Conservation (phyloP, 129 eudicot genomes). For the Flaveria brownii region DNA sequence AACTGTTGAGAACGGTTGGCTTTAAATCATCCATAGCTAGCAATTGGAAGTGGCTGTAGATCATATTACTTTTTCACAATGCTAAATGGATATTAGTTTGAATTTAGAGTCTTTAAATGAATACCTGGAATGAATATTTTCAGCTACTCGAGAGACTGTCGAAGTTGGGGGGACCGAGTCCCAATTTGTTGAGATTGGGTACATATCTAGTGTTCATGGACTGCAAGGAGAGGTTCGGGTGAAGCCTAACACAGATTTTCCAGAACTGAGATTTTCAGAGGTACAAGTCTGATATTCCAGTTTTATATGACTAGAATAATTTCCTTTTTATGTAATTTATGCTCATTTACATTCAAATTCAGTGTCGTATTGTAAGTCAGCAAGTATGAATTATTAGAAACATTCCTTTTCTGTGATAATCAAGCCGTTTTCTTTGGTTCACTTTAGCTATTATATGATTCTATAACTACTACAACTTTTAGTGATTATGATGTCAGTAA, state of each 20-base stretch:
- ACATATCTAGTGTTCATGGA: constrained; percentile 80
- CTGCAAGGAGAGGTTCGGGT: constrained; percentile 89
- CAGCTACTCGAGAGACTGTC: constrained; percentile 63
- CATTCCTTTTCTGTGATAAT: not conserved
- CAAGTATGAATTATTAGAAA: not conserved
- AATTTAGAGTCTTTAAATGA: not conserved
- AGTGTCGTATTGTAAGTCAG: not conserved
- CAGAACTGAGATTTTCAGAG: constrained; percentile 82
- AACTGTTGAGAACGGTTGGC: not conserved
- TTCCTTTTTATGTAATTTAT: not conserved
- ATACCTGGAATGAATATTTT: constrained; percentile 12
- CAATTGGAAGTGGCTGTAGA: not conserved
- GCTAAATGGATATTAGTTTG: constrained; percentile 9
- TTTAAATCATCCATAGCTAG: not conserved
- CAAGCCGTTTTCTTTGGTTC: not conserved
- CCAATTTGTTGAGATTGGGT: constrained; percentile 78
- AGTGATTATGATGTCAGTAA: not conserved
- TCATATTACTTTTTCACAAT: not conserved
- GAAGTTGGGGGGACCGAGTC: constrained; percentile 45
- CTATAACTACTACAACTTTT: not conserved
- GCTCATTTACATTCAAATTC: constrained; percentile 1
- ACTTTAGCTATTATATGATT: not conserved
- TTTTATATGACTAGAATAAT: constrained; percentile 14
- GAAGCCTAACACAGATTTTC: constrained; percentile 78
- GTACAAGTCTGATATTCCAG: constrained; percentile 37